phyloP scores from a whole-genome alignment of 2,329 filamentous ascomycete species.

The Colletotrichum salicis region DNA sequence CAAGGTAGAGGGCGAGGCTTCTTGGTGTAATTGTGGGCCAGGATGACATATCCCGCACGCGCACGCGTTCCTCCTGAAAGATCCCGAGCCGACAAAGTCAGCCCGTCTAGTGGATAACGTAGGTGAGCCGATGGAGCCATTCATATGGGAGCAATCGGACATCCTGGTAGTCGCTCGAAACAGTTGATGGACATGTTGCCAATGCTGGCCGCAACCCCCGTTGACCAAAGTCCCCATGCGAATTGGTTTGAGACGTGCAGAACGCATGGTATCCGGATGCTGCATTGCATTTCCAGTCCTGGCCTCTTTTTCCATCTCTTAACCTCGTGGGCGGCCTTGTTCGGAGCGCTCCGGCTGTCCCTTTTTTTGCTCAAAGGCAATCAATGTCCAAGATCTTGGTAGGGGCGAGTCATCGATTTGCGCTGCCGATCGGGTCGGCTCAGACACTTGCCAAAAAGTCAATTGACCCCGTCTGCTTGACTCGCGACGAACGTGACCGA shows the following conservation, averaged over 20 bases:
- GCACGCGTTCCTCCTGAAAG: background rate
- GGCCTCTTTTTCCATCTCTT: background rate
- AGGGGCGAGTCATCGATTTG: background rate
- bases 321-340: background rate
- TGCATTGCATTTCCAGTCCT: background rate
- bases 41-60: background rate
- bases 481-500: background rate
- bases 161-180: constrained; percentile 13
- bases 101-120: background rate
- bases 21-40: background rate
- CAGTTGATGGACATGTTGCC: background rate
- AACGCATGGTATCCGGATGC: background rate
- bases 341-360: background rate
- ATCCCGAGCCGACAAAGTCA: constrained; percentile 1
- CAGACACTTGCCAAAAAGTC: background rate
- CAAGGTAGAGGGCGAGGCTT: background rate
- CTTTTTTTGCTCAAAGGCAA: background rate
- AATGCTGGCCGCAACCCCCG: background rate
- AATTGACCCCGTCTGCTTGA: background rate
- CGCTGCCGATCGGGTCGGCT: background rate
- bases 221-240: background rate
- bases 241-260: background rate
- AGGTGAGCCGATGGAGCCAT: background rate
- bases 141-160: constrained; percentile 8
- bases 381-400: background rate